Percentiles rank a stretch among this genome's conserved stretches.
Evolutionary conservation across 116 monocot genomes (phyloP).

Genomic region (Zostera marina): DNA sequence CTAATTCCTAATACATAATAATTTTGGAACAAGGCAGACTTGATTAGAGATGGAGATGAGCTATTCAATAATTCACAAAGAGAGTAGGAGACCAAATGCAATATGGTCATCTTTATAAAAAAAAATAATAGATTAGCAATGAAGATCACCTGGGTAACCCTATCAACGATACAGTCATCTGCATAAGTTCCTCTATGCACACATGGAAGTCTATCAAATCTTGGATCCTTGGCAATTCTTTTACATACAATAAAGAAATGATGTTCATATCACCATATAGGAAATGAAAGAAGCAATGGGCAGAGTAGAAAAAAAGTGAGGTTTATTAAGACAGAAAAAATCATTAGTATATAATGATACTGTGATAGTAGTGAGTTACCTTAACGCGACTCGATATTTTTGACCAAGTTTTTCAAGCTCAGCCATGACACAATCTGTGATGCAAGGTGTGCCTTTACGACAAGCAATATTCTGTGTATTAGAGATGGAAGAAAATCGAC

Average conservation of each 20-base stretch:
- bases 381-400: constrained; percentile 89
- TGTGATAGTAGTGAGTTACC: constrained; percentile 17
- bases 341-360: neutral
- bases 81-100: too few relatives aligned
- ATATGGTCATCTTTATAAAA: too few relatives aligned
- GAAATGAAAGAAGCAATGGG: neutral
- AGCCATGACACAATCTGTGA: constrained; percentile 97
- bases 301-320: neutral
- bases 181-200: constrained; percentile 97
- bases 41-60: too few relatives aligned
- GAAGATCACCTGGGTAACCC: constrained; percentile 62
- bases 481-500: neutral
- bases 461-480: neutral
- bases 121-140: neutral
- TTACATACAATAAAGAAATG: neutral
- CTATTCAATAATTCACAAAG: too few relatives aligned
- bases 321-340: neutral
- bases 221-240: constrained; percentile 90
- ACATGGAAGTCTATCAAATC: constrained; percentile 90
- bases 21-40: too few relatives aligned
- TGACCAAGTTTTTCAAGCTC: constrained; percentile 98
- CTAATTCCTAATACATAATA: too few relatives aligned
- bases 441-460: constrained; percentile 69
- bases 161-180: constrained; percentile 97
- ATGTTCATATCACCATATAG: too few relatives aligned